Evolutionary conservation across 305 asterid species (phyloP).

Genomic region (Fraxinus sp.): DNA sequence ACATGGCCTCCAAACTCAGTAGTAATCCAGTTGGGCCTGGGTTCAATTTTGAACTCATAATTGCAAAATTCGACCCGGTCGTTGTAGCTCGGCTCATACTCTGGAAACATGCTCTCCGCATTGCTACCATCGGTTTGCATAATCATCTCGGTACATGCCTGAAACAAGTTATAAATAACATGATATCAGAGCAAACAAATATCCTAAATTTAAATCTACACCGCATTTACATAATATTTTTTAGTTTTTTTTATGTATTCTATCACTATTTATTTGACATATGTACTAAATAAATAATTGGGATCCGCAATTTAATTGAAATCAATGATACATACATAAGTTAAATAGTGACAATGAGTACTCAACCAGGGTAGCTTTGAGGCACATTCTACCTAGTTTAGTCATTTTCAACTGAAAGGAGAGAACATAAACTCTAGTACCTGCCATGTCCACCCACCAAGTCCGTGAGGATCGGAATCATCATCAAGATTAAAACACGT

Average conservation of each 20-base stretch:
- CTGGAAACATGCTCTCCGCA: constrained; percentile 65
- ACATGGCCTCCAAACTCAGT: constrained; percentile 78
- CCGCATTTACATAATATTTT: background rate
- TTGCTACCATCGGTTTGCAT: constrained; percentile 39
- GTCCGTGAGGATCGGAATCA: constrained; percentile 76
- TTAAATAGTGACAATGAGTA: background rate
- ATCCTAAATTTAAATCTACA: no score
- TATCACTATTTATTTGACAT: background rate
- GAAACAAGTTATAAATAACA: constrained; percentile 3
- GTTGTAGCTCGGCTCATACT: constrained; percentile 48
- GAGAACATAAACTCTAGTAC: constrained; percentile 25
- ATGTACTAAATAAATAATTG: no score
- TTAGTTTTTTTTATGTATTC: no score
- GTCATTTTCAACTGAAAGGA: background rate
- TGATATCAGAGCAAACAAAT: background rate
- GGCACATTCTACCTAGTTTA: background rate
- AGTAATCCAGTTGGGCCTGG: constrained; percentile 80
- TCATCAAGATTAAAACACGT: constrained; percentile 53
- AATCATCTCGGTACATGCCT: constrained; percentile 58
- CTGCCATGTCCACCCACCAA: constrained; percentile 88
- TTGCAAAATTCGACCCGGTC: constrained; percentile 43
- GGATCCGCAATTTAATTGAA: no score
- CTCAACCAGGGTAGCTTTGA: no score
- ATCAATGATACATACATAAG: no score
- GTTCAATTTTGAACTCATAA: constrained; percentile 32